Conservation (phyloP, 164 flowering plant genomes). For the Pachysandra terminalis region DNA sequence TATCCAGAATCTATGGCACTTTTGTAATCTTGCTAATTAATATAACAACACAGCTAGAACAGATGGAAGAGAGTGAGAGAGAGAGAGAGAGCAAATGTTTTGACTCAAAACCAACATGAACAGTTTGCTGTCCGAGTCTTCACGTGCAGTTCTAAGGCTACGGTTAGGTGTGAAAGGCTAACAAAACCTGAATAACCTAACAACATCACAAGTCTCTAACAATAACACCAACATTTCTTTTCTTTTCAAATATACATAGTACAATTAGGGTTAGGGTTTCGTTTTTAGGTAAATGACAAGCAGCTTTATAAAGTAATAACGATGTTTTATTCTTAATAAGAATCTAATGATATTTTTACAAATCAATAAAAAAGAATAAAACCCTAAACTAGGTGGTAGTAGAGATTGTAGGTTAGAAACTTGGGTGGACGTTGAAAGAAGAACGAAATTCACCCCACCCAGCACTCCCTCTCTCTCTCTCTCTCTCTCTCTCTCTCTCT, state of each 20-base stretch:
- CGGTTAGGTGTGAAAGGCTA: constrained; percentile 38
- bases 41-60: too few relatives aligned
- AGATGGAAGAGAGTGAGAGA: too few relatives aligned
- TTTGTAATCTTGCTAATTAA: too few relatives aligned
- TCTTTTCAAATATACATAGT: not conserved
- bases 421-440: constrained; percentile 63
- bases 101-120: not conserved
- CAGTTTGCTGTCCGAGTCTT: constrained; percentile 6
- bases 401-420: constrained; percentile 77
- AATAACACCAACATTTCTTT: constrained; percentile 17
- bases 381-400: constrained; percentile 13
- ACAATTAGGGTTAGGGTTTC: not conserved
- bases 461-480: constrained; percentile 37
- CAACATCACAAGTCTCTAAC: constrained; percentile 17
- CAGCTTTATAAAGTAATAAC: not conserved
- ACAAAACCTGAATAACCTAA: constrained; percentile 24
- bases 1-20: too few relatives aligned
- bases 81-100: too few relatives aligned
- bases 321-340: not conserved
- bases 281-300: not conserved
- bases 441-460: constrained; percentile 59
- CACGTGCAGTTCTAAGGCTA: constrained; percentile 25
- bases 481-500: constrained; percentile 9
- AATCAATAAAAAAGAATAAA: not conserved
- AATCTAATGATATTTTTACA: not conserved